phyloP scores from a whole-genome alignment of 495 filamentous ascomycete genomes.

The Xylaria bambusicola region DNA sequence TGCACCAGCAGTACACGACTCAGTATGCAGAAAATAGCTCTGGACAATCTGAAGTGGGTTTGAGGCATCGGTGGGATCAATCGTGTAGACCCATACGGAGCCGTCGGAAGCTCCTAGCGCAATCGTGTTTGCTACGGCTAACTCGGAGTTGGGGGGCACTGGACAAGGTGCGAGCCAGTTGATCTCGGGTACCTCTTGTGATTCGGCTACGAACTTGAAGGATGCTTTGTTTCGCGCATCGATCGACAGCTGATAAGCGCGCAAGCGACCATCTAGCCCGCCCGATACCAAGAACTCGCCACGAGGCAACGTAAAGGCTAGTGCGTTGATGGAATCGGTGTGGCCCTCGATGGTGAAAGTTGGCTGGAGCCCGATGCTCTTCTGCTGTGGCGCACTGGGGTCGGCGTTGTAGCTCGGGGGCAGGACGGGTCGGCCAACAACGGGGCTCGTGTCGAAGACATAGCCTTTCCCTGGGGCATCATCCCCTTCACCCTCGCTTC shows the following conservation, averaged over 20 bases:
- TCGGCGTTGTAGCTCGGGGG: constrained; percentile 73
- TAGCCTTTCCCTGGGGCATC: constrained; percentile 65
- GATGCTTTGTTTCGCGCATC: constrained; percentile 32
- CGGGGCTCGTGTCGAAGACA: constrained; percentile 71
- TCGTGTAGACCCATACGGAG: constrained; percentile 88
- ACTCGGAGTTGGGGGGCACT: constrained; percentile 36
- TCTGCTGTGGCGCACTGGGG: constrained; percentile 52
- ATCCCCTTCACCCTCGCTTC: constrained; percentile 76
- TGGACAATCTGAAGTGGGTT: constrained; percentile 76
- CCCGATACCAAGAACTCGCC: constrained; percentile 85
- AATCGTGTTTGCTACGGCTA: constrained; percentile 72
- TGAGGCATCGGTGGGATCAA: constrained; percentile 63
- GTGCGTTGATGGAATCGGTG: constrained; percentile 84
- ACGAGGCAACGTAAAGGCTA: constrained; percentile 77
- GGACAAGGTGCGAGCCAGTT: constrained; percentile 88
- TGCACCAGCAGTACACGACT: constrained; percentile 80
- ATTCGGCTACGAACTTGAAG: constrained; percentile 67
- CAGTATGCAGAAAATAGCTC: constrained; percentile 87
- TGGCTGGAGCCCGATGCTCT: constrained; percentile 57
- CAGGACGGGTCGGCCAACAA: constrained; percentile 63
- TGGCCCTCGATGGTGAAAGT: constrained; percentile 79
- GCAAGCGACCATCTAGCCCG: constrained; percentile 77
- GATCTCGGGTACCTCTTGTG: constrained; percentile 89
- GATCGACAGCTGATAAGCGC: constrained; percentile 47
- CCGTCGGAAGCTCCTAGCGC: constrained; percentile 93